Evolutionary conservation across 108 stramenopile species (phyloP), one percentile per base, ranked within the genome.

Genomic region (Pseudonitzschia pungens): DNA sequence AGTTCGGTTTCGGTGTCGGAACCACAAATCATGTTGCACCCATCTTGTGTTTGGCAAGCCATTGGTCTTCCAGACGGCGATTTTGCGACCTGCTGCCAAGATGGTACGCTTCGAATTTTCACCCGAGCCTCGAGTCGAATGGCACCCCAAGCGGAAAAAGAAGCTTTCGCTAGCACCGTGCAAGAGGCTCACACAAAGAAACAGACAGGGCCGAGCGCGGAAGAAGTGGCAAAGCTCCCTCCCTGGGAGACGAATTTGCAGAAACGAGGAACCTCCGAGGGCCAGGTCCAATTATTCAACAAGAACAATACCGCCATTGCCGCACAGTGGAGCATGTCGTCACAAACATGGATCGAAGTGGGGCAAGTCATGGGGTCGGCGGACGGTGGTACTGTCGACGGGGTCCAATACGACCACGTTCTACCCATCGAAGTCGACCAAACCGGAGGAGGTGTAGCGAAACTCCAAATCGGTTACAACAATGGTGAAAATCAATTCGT

Each of bases 401-500:
- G 98, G 2, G 83, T 88, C 44, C 56, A 68, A 21, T 98, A 89
- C 77, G 96, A 97, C 77, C 95, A 97, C 72, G 92, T 97, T 15
- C 86, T 96, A 43, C 97, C 97, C 14, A 96, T 98, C 69, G 98
- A 98, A 76, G 89, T 97, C 45, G 98, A 98, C 66, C 82, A 84
- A 33, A 74, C 90, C 12, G 87, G 79, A 18, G 97, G 97, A 11
- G 91, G 89, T 20, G 92, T 97, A 0, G 82, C 78, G 33, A 96
- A 81, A 33, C 71, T 97, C 27, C 80, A 91, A 62, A 91, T 98
- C 65, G 98, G 96, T 14, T 97, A 98, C 82, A 98, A 98, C 66
- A 95, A 89, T 80, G 97, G 96, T 10, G 96, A 98, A 69, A 98
- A 98, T 89, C 95, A 95, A 8, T 98, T 97, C 71, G 91, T 94